Evolutionary conservation across 2,329 filamentous ascomycete species (phyloP), one percentile per base, ranked within the genome.

Genomic region (Trichophyton schoenleinii): DNA sequence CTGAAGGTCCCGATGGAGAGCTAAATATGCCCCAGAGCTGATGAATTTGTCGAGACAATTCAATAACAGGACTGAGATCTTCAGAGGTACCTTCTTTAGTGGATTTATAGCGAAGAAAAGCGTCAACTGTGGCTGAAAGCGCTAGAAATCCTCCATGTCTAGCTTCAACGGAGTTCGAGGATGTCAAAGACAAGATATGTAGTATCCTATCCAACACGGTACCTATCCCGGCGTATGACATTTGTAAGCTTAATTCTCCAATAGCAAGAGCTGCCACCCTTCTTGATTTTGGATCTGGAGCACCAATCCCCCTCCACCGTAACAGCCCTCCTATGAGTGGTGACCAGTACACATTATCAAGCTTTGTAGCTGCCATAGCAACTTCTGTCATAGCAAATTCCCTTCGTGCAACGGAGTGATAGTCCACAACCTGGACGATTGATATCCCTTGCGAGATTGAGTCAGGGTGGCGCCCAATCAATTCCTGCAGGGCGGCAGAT

Each of bases 401-500:
- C 25, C 92, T 83, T n/a, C 95, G 81, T 2, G 94, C 92, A 20
- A 99, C 91, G 42, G 89, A 84, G 71, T 96, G 91, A 69, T 96
- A 99, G 70, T 99, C 94, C 0, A 97, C 89, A 1, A 83, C 82
- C 70, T 97, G 94, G 0, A 97, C 90, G 1, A 97, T 80, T 48
- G 84, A 75, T 61, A 99, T 97, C 0, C 92, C 94, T 68, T 91
- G 79, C 15, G 81, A 78, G 38, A 97, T 84, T 0, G 83, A 91
- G 68, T 96, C 87, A 0, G 94, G 92, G 73, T 99, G 92, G 8
- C 94, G 85, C 9, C 94, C 94, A 63, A 97, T 87, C 13, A 99
- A 80, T 71, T 99, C 94, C 70, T 99, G 94, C 42, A 99, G 77
- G 1, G 94, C 94, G 49, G 94, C 94, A 28, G 94, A 97, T 34